Evolutionary conservation across 2,329 filamentous ascomycete species (phyloP).

Genomic region (Aspergillus sojae): DNA sequence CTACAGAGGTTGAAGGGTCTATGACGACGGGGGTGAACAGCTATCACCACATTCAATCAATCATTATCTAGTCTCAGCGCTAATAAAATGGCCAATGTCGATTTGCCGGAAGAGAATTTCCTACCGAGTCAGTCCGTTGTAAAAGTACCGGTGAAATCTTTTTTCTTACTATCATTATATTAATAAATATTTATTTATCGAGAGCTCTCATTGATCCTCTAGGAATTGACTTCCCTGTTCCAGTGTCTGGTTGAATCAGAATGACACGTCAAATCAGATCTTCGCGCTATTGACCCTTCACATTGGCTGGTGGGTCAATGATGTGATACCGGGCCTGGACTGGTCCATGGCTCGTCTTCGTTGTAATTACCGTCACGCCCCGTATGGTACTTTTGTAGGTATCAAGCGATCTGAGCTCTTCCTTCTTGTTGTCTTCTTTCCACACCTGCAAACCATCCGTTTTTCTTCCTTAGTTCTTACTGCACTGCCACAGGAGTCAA

Average conservation of each 20-base stretch:
- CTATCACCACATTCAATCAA: no score
- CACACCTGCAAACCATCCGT: no score
- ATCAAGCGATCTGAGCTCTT: neutral
- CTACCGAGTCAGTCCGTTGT: neutral
- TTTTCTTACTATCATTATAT: neutral
- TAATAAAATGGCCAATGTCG: no score
- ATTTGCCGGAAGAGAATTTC: neutral
- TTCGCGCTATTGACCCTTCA: conserved; percentile 6
- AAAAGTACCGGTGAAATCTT: neutral
- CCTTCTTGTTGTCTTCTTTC: neutral
- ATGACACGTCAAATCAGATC: conserved; percentile 19
- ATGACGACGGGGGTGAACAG: no score
- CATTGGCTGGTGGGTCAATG: conserved; percentile 11
- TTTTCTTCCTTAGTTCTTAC: no score
- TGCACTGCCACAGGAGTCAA: neutral
- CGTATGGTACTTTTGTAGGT: neutral
- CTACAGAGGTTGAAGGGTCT: neutral
- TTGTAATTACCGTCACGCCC: neutral
- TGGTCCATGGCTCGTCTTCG: conserved; percentile 14
- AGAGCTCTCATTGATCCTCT: neutral
- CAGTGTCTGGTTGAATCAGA: neutral
- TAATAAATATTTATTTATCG: neutral
- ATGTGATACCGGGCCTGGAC: conserved; percentile 21
- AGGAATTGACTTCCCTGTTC: conserved; percentile 6
- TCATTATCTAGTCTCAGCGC: no score